Percentiles rank a stretch among this genome's conserved stretches.
Conservation (phyloP, 176 grass and related monocot genomes). For the Carex littledalei region DNA sequence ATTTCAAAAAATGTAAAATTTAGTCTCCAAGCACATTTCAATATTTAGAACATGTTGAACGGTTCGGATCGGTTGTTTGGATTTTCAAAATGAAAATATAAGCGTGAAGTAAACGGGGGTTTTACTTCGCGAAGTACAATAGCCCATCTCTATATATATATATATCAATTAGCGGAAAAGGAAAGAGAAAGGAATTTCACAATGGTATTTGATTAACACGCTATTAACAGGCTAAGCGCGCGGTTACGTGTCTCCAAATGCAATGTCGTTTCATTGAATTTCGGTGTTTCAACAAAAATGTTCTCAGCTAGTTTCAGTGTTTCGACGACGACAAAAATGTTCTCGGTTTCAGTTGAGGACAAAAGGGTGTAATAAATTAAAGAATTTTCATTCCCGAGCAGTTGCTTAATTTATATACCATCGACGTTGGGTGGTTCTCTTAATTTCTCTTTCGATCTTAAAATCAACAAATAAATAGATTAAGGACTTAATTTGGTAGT, state of each 20-base stretch:
- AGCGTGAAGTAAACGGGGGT: no score
- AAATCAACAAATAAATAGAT: background rate
- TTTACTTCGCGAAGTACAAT: no score
- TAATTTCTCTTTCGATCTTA: background rate
- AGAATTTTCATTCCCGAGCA: background rate
- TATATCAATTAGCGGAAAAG: background rate
- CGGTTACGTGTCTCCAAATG: background rate
- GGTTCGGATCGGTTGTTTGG: no score
- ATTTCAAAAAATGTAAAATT: no score
- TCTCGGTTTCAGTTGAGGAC: background rate
- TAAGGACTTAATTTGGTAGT: background rate
- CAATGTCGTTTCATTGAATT: background rate
- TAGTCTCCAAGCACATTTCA: no score
- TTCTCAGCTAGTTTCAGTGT: background rate
- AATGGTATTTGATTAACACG: background rate
- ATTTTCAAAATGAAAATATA: no score
- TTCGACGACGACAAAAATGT: no score
- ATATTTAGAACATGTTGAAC: no score
- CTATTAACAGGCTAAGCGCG: background rate
- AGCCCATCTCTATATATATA: no score
- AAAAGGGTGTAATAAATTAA: background rate
- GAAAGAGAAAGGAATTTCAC: background rate
- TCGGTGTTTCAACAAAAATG: background rate
- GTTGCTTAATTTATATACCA: background rate
- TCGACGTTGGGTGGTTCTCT: background rate